These are phyloP conservation scores for Cladosporium sp. DNA, from an alignment of 2,329 filamentous ascomycete species.

Conservation along the genomic window DNA sequence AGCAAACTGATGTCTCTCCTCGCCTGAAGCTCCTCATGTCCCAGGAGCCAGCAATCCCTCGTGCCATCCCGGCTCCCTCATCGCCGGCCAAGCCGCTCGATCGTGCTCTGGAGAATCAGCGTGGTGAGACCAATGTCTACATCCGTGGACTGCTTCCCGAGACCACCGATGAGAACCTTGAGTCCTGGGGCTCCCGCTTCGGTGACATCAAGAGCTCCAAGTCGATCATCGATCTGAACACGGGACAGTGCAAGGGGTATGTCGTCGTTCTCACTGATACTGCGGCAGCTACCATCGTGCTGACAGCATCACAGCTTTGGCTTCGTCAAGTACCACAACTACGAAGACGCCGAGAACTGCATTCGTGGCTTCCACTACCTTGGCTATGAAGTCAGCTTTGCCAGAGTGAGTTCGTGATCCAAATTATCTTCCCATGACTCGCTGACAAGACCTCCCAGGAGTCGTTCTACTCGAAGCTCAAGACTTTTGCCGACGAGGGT, in stretches of 20 bases:
- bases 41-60: slow-evolving; percentile 77
- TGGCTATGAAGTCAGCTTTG: slow-evolving; percentile 96
- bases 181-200: slow-evolving; percentile 79
- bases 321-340: slow-evolving; percentile 90
- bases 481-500: slow-evolving; percentile 82
- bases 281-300: slow-evolving; percentile 9
- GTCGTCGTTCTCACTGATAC: slow-evolving; percentile 25
- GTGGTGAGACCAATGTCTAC: slow-evolving; percentile 95
- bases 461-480: slow-evolving; percentile 96
- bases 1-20: slow-evolving; percentile 40
- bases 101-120: slow-evolving; percentile 90
- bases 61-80: slow-evolving; percentile 82
- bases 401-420: slow-evolving; percentile 60
- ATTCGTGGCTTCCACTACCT: slow-evolving; percentile 93
- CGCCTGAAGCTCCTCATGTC: slow-evolving; percentile 46
- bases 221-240: slow-evolving; percentile 93
- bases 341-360: slow-evolving; percentile 86
- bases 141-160: slow-evolving; percentile 93
- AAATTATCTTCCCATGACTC: slow-evolving; percentile 10
- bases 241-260: slow-evolving; percentile 93
- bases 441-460: slow-evolving; percentile 54
- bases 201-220: slow-evolving; percentile 95
- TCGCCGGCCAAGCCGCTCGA: slow-evolving; percentile 87
- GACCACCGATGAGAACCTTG: slow-evolving; percentile 86
- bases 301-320: slow-evolving; percentile 66